A percentile compares a stretch with the other conserved stretches of the same genome.
Conservation (phyloP, 1,139 yeast species). For the Waltiozyma solani region DNA sequence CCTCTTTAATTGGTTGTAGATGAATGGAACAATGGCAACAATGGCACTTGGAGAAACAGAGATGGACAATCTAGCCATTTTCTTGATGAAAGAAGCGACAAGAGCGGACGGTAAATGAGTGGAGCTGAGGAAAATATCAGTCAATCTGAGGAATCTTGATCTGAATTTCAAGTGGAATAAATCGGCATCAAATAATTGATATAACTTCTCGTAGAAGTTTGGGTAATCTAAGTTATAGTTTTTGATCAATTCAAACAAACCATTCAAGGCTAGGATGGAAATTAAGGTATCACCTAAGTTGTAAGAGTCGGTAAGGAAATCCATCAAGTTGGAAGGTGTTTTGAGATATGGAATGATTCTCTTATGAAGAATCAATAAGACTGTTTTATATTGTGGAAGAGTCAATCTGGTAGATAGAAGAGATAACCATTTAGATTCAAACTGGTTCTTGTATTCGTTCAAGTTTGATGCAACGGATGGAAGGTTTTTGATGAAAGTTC, state of each 20-base stretch:
- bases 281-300: slow-evolving; percentile 49
- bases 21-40: slow-evolving; percentile 81
- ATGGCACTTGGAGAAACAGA: slow-evolving; percentile 88
- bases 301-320: slow-evolving; percentile 84
- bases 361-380: slow-evolving; percentile 67
- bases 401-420: slow-evolving; percentile 31
- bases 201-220: slow-evolving; percentile 74
- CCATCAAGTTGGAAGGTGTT: slow-evolving; percentile 82
- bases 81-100: slow-evolving; percentile 85
- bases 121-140: slow-evolving; percentile 78
- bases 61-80: slow-evolving; percentile 62
- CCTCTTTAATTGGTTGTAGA: slow-evolving; percentile 77
- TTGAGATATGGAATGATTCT: slow-evolving; percentile 74
- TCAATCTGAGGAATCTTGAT: slow-evolving; percentile 78
- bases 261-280: slow-evolving; percentile 77
- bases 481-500: slow-evolving; percentile 33
- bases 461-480: slow-evolving; percentile 47
- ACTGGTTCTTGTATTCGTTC: slow-evolving; percentile 49
- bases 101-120: slow-evolving; percentile 79
- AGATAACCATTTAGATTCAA: slow-evolving; percentile 60
- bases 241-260: slow-evolving; percentile 79
- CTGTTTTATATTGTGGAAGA: slow-evolving; percentile 52
- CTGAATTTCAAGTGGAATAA: slow-evolving; percentile 71
- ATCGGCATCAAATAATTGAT: slow-evolving; percentile 67
- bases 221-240: slow-evolving; percentile 85